Evolutionary conservation across 306 rosid species (phyloP).

Genomic region (Trifolium subterraneum): DNA sequence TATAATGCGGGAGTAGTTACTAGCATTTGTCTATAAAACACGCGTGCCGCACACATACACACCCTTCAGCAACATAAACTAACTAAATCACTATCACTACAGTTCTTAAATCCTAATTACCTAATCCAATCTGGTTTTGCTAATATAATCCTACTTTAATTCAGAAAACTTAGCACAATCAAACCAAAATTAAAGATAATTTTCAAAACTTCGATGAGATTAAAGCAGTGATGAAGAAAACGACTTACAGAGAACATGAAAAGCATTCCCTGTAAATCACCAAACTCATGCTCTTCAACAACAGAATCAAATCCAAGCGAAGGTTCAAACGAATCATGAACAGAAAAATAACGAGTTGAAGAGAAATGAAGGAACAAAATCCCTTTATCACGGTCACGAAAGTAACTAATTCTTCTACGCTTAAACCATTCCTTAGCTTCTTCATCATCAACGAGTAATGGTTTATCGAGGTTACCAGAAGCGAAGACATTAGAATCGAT

Average conservation of each 20-base stretch:
- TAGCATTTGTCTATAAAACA: too few relatives aligned
- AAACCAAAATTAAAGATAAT: background rate
- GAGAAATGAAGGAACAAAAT: slow-evolving; percentile 67
- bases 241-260: slow-evolving; percentile 91
- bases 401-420: slow-evolving; percentile 70
- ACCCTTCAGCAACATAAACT: too few relatives aligned
- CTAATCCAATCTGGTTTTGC: background rate
- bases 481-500: slow-evolving; percentile 80
- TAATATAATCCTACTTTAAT: slow-evolving; percentile 16
- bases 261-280: slow-evolving; percentile 85
- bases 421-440: slow-evolving; percentile 69
- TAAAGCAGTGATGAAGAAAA: background rate
- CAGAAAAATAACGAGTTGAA: slow-evolving; percentile 46
- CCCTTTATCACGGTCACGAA: slow-evolving; percentile 67
- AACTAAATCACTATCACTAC: slow-evolving; percentile 12
- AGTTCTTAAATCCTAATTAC: slow-evolving; percentile 3
- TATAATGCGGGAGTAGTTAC: too few relatives aligned
- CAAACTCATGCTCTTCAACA: slow-evolving; percentile 65
- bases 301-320: slow-evolving; percentile 60
- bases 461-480: slow-evolving; percentile 65
- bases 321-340: slow-evolving; percentile 40
- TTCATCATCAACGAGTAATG: slow-evolving; percentile 55
- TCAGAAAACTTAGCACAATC: slow-evolving; percentile 6
- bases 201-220: background rate
- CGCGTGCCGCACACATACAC: too few relatives aligned